A percentile compares a stretch with the other conserved stretches of the same genome.
These are phyloP conservation scores for Avena sativa DNA, from an alignment of 176 grass and related monocot genomes.

Conservation along the genomic window DNA sequence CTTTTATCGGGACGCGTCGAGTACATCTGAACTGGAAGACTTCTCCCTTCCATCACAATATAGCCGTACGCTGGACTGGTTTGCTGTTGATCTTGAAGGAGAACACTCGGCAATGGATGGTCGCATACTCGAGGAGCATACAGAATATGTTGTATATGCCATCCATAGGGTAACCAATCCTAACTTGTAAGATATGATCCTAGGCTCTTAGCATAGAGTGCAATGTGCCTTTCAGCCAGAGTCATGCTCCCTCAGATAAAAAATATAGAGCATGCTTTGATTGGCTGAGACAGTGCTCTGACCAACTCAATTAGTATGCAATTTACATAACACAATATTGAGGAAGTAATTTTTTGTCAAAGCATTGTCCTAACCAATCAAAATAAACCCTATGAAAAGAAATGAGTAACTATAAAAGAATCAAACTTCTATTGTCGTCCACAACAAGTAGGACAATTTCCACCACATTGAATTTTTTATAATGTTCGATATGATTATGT, in stretches of 20 bases:
- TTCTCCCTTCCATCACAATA: constrained; percentile 70
- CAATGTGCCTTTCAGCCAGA: not conserved
- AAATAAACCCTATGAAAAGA: not conserved
- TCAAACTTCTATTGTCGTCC: constrained; percentile 13
- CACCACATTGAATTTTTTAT: constrained; percentile 3
- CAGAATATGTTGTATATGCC: constrained; percentile 91
- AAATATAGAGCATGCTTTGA: not conserved
- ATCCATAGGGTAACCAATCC: constrained; percentile 79
- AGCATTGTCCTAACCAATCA: not conserved
- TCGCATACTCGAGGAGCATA: constrained; percentile 92
- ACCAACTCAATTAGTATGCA: not conserved
- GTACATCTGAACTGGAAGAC: constrained; percentile 48
- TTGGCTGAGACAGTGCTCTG: not conserved
- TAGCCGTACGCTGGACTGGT: constrained; percentile 78
- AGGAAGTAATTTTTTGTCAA: constrained; percentile 1
- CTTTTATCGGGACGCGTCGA: constrained; percentile 84
- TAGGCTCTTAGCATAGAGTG: constrained; percentile 33
- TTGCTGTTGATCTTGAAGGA: constrained; percentile 94
- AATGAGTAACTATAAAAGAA: not conserved
- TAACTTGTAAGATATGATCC: constrained; percentile 36
- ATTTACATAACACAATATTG: not conserved
- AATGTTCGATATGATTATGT: constrained; percentile 16
- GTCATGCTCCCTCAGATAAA: not conserved
- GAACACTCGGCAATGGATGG: constrained; percentile 99
- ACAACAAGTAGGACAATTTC: constrained; percentile 20